Evolutionary conservation across 305 asterid species (phyloP).

Genomic region (Solanum hybrid): DNA sequence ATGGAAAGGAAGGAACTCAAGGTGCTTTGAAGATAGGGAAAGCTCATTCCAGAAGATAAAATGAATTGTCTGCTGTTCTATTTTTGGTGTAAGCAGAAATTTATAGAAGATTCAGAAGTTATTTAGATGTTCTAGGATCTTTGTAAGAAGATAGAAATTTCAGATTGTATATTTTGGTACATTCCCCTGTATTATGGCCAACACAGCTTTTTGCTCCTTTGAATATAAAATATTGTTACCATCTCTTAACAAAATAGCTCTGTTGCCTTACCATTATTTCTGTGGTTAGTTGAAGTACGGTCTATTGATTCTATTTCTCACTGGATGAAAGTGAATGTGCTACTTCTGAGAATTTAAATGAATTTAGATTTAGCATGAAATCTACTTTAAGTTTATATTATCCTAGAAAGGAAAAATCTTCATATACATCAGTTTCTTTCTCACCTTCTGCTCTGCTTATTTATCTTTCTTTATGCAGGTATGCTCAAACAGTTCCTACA

Average conservation of each 20-base stretch:
- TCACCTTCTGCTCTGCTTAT: conserved; percentile 1
- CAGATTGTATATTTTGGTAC: background rate
- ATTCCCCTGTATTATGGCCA: background rate
- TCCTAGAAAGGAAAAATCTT: background rate
- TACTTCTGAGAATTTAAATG: background rate
- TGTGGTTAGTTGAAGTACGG: background rate
- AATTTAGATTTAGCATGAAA: background rate
- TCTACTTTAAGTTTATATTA: background rate
- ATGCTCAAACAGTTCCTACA: conserved; percentile 48
- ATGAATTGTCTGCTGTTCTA: background rate
- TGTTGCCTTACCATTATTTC: background rate
- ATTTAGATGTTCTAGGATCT: background rate
- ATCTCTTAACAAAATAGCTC: background rate
- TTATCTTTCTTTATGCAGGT: conserved; percentile 27
- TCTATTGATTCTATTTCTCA: background rate
- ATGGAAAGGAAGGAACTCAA: background rate
- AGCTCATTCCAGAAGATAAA: background rate
- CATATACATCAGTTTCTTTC: background rate
- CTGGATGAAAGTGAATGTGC: background rate
- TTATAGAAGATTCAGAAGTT: background rate
- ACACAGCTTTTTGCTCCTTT: background rate
- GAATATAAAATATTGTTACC: background rate
- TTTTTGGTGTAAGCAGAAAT: background rate
- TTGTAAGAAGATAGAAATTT: background rate
- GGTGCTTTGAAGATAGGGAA: background rate